Percentiles rank a stretch among this genome's conserved stretches.
Evolutionary conservation across 2,329 filamentous ascomycete genomes (phyloP).

Genomic region (Bipolaris gigantea): DNA sequence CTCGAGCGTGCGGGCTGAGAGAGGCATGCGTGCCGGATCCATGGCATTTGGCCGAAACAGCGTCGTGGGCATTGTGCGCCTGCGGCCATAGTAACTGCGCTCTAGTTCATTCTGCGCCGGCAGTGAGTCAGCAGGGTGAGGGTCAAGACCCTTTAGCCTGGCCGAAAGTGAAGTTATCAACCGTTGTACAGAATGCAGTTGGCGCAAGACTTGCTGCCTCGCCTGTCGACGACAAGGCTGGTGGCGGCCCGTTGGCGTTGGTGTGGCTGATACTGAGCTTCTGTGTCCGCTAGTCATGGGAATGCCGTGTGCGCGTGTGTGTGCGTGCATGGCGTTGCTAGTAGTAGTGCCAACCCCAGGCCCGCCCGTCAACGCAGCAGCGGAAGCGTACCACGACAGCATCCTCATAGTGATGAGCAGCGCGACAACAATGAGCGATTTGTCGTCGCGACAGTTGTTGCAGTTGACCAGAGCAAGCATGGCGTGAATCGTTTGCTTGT

Average conservation of each 20-base stretch:
- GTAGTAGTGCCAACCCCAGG: not conserved
- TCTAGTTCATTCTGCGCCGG: not conserved
- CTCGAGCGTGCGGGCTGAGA: conserved; percentile 2
- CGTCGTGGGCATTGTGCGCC: not conserved
- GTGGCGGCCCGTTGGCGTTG: not conserved
- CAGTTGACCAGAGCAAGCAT: conserved; percentile 3
- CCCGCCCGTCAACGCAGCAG: conserved; percentile 1
- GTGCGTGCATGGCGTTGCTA: not conserved
- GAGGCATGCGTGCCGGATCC: not conserved
- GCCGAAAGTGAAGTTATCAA: conserved; percentile 6
- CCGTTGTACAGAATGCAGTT: conserved; percentile 7
- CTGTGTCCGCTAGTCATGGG: not conserved
- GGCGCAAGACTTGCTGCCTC: conserved; percentile 7
- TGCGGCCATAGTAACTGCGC: not conserved
- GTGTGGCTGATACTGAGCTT: not conserved
- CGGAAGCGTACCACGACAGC: conserved; percentile 8
- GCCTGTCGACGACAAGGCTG: conserved; percentile 2
- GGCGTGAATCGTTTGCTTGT: conserved; percentile 7
- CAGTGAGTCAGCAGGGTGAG: not conserved
- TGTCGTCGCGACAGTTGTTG: conserved; percentile 1
- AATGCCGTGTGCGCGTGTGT: too few relatives aligned
- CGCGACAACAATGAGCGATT: conserved; percentile 2
- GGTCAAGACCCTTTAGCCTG: conserved; percentile 1
- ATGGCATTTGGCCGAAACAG: not conserved
- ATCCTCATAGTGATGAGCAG: conserved; percentile 9